Evolutionary conservation across 2,329 filamentous ascomycete species (phyloP).

Genomic region (Colletotrichum cuscutae): DNA sequence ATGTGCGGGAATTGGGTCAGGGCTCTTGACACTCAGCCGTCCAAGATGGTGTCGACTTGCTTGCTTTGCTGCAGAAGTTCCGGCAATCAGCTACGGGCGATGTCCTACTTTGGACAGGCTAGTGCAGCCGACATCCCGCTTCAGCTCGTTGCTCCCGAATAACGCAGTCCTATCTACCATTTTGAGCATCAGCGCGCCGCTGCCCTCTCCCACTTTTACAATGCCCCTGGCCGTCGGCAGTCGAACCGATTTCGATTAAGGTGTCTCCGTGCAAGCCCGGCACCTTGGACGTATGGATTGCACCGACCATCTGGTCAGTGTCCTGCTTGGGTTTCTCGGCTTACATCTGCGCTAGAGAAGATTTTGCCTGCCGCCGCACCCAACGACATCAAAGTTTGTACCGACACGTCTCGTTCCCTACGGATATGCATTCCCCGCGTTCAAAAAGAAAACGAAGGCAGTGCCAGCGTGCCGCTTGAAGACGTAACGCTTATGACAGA

Average conservation of each 20-base stretch:
- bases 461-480: background rate
- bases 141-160: background rate
- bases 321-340: background rate
- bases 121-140: background rate
- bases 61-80: constrained; percentile 19
- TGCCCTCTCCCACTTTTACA: background rate
- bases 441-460: background rate
- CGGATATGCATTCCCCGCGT: background rate
- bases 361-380: background rate
- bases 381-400: background rate
- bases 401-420: background rate
- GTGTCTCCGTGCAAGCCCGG: constrained; percentile 7
- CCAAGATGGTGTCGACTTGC: constrained; percentile 16
- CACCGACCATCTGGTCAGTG: constrained; percentile 1
- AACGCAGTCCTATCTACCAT: background rate
- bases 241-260: constrained; percentile 10
- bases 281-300: background rate
- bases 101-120: constrained; percentile 11
- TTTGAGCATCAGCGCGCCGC: background rate
- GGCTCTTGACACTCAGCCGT: constrained; percentile 9
- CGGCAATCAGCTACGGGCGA: constrained; percentile 22
- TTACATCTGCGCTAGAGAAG: background rate
- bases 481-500: background rate
- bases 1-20: constrained; percentile 27
- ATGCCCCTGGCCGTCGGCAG: constrained; percentile 9